Conservation (phyloP, 2,329 filamentous ascomycete species). For the Aspergillus carbonarius region DNA sequence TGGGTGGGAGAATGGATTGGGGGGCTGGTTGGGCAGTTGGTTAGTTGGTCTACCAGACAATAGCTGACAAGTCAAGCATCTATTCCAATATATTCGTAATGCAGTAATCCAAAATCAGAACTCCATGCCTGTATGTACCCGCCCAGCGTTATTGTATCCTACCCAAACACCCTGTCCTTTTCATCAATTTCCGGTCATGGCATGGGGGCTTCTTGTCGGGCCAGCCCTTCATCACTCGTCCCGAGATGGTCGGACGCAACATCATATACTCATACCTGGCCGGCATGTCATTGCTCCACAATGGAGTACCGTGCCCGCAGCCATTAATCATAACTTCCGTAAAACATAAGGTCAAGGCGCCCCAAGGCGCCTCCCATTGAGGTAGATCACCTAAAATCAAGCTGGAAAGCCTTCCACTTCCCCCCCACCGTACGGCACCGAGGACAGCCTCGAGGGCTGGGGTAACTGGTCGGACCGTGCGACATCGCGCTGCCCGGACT, state of each 20-base stretch:
- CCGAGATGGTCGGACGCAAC: not conserved
- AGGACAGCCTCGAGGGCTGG: conserved; percentile 44
- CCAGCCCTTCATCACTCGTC: conserved; percentile 18
- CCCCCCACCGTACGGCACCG: conserved; percentile 47
- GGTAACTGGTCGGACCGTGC: conserved; percentile 38
- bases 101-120: conserved; percentile 1
- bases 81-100: conserved; percentile 8
- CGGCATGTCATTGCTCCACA: conserved; percentile 24
- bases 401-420: conserved; percentile 50
- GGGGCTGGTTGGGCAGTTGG: not conserved
- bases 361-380: not conserved
- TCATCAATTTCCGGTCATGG: conserved; percentile 9
- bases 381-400: conserved; percentile 45
- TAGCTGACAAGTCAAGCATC: not conserved
- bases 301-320: conserved; percentile 22
- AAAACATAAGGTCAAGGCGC: conserved; percentile 18
- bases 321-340: conserved; percentile 33
- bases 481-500: conserved; percentile 32
- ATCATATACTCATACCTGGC: conserved; percentile 2
- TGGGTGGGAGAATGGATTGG: not conserved
- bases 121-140: conserved; percentile 22
- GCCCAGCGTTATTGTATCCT: conserved; percentile 16
- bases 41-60: not conserved
- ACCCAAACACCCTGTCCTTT: conserved; percentile 23
- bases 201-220: conserved; percentile 13